A percentile compares a stretch with the other conserved stretches of the same genome.
These are phyloP conservation scores for Smittium culicis DNA, from an alignment of 371 early-diverging fungal species.

Conservation along the genomic window DNA sequence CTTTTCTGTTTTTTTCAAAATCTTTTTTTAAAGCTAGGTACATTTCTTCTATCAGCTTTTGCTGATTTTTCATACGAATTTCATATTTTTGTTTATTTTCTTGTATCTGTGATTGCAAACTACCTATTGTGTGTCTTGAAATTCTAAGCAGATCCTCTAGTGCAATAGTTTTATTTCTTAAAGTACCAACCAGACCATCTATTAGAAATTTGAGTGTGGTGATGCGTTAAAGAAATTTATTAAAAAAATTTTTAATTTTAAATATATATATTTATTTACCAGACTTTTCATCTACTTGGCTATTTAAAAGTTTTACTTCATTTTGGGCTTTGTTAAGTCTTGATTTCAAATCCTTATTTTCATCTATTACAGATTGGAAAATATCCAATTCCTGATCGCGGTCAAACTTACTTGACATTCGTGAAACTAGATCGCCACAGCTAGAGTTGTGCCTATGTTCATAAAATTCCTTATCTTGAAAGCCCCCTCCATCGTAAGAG, in stretches of 20 bases:
- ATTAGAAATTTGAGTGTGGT: no score
- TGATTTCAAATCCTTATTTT: slow-evolving; percentile 1
- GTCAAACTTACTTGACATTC: not conserved
- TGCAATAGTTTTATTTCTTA: slow-evolving; percentile 6
- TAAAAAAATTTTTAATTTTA: not conserved
- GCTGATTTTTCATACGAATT: not conserved
- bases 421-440: not conserved
- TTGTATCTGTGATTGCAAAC: slow-evolving; percentile 4
- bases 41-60: slow-evolving; percentile 4
- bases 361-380: slow-evolving; percentile 5
- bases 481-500: not conserved
- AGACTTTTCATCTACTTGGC: not conserved
- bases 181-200: slow-evolving; percentile 5
- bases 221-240: no score
- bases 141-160: slow-evolving; percentile 9
- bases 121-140: slow-evolving; percentile 11
- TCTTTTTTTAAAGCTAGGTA: not conserved
- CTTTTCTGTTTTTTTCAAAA: not conserved
- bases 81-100: slow-evolving; percentile 6
- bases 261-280: slow-evolving; percentile 1
- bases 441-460: not conserved
- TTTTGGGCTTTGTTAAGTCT: not conserved
- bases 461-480: not conserved
- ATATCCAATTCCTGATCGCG: slow-evolving; percentile 9
- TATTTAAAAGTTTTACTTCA: not conserved